These are phyloP conservation scores for Drechslerella dactyloides DNA, from an alignment of 2,329 filamentous ascomycete genomes.

Conservation along the genomic window DNA sequence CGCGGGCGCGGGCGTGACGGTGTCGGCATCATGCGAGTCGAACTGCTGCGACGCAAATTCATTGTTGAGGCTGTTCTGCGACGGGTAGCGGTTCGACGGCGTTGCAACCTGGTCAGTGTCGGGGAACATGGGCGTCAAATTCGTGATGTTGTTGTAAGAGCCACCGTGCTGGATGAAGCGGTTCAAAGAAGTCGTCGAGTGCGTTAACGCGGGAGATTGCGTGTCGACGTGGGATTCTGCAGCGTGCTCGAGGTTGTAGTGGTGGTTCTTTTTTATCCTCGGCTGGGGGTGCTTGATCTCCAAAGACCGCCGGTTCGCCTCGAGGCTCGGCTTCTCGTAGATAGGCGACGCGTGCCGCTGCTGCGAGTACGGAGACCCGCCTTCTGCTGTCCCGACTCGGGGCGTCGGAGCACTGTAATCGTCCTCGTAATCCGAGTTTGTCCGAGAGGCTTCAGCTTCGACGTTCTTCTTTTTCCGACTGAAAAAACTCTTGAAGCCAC, in stretches of 20 bases:
- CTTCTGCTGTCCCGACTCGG: constrained; percentile 45
- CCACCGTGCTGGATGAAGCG: constrained; percentile 47
- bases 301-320: constrained; percentile 55
- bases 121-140: constrained; percentile 45
- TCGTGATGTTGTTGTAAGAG: constrained; percentile 47
- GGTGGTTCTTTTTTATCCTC: constrained; percentile 52
- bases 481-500: constrained; percentile 75
- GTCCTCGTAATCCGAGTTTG: constrained; percentile 75
- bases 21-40: constrained; percentile 22
- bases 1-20: constrained; percentile 11
- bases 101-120: constrained; percentile 21
- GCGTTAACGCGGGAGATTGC: constrained; percentile 34
- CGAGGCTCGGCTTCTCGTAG: constrained; percentile 54
- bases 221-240: constrained; percentile 47
- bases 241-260: constrained; percentile 52
- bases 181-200: constrained; percentile 45
- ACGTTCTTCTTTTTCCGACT: constrained; percentile 68
- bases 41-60: constrained; percentile 11
- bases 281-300: constrained; percentile 55
- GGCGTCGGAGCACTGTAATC: constrained; percentile 50
- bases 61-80: constrained; percentile 25
- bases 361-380: constrained; percentile 49
- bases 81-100: constrained; percentile 24
- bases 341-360: constrained; percentile 40
- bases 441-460: constrained; percentile 71